Evolutionary conservation across 345 rosid genomes (phyloP).

Genomic region (Alliaria petiolata): DNA sequence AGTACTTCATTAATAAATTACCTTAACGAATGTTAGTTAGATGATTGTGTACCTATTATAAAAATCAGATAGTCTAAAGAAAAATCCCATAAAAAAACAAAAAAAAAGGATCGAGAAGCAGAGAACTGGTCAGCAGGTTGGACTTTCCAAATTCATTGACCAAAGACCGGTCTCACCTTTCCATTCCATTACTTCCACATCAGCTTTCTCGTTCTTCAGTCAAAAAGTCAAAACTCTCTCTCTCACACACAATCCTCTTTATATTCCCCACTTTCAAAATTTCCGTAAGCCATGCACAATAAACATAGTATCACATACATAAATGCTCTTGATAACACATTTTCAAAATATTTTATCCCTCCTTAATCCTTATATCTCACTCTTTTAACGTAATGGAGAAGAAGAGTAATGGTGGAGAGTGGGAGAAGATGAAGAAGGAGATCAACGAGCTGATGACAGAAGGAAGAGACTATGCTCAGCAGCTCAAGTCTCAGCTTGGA

Average conservation of each 20-base stretch:
- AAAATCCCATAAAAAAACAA: not conserved
- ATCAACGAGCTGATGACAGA: constrained; percentile 46
- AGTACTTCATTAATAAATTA: not conserved
- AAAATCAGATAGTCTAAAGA: not conserved
- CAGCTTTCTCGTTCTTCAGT: constrained; percentile 17
- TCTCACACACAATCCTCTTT: constrained; percentile 20
- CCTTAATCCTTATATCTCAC: not conserved
- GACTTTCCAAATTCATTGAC: constrained; percentile 39
- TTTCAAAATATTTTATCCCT: not conserved
- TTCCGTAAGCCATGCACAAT: constrained; percentile 27
- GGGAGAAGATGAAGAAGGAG: constrained; percentile 50
- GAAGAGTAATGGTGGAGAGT: constrained; percentile 44
- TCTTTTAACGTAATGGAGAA: constrained; percentile 14
- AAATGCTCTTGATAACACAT: not conserved
- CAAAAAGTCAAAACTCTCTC: constrained; percentile 32
- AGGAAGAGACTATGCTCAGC: constrained; percentile 58
- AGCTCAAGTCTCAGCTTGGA: constrained; percentile 36
- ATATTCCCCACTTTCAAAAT: constrained; percentile 10
- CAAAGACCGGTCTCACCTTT: constrained; percentile 29
- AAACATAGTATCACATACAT: not conserved
- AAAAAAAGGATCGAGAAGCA: constrained; percentile 28
- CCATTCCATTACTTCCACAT: constrained; percentile 13
- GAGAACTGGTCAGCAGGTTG: constrained; percentile 31
- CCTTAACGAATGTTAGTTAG: not conserved
- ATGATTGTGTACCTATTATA: not conserved